Conservation (phyloP, 2,329 filamentous ascomycete genomes). For the Trichophyton verrucosum region DNA sequence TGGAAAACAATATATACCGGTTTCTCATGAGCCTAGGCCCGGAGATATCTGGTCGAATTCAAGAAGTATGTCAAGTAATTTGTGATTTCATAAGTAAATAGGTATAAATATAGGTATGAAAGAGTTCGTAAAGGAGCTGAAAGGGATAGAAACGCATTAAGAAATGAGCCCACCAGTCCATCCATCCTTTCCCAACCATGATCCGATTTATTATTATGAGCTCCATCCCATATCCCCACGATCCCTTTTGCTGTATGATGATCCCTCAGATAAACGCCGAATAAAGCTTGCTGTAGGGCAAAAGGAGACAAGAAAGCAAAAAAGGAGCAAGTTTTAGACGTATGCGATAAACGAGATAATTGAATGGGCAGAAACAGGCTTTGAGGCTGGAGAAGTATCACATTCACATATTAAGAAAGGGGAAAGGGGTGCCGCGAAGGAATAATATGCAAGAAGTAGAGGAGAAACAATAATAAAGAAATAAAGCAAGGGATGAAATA, state of each 20-base stretch:
- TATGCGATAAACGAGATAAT: neutral
- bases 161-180: neutral
- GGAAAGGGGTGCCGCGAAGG: neutral
- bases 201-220: conserved; percentile 1
- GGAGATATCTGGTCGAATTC: neutral
- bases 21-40: too few species aligned
- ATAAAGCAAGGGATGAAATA: neutral
- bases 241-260: neutral
- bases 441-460: neutral
- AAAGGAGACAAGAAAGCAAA: neutral
- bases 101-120: neutral
- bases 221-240: neutral
- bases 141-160: neutral
- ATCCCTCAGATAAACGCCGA: conserved; percentile 2
- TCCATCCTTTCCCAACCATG: neutral
- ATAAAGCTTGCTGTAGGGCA: neutral
- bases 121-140: neutral
- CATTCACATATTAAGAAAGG: neutral
- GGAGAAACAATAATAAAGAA: neutral
- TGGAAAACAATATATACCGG: too few species aligned
- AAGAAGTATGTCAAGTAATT: neutral
- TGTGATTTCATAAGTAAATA: neutral
- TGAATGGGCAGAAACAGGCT: neutral
- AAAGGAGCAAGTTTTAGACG: neutral
- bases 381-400: neutral